A percentile compares a stretch with the other conserved stretches of the same genome.
These are phyloP conservation scores for Ogataea populi-albae DNA, from an alignment of 805 yeast genomes.

Conservation along the genomic window DNA sequence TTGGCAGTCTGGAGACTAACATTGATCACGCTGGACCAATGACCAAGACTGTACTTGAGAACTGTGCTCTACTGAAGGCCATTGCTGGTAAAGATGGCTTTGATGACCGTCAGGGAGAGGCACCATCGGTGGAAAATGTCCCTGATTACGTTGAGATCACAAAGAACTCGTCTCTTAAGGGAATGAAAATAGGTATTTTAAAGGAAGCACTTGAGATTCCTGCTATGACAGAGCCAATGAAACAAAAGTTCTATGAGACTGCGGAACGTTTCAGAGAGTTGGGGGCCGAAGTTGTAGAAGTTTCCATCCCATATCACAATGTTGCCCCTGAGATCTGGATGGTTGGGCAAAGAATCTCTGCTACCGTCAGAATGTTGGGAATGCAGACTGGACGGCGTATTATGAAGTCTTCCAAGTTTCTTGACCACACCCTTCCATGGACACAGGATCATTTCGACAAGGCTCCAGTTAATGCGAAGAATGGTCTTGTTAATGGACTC, in stretches of 20 bases:
- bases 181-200: slow-evolving; percentile 34
- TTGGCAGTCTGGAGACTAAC: slow-evolving; percentile 33
- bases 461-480: slow-evolving; percentile 21
- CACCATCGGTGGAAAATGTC: slow-evolving; percentile 14
- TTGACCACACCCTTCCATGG: slow-evolving; percentile 18
- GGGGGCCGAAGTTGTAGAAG: slow-evolving; percentile 35
- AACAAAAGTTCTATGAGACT: slow-evolving; percentile 27
- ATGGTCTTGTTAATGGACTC: slow-evolving; percentile 31
- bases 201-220: slow-evolving; percentile 36
- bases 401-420: slow-evolving; percentile 17
- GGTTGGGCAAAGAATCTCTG: slow-evolving; percentile 30
- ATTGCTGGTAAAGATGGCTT: slow-evolving; percentile 37
- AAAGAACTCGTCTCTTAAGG: slow-evolving; percentile 22
- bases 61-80: slow-evolving; percentile 31
- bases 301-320: slow-evolving; percentile 36
- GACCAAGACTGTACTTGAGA: slow-evolving; percentile 35
- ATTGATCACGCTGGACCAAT: slow-evolving; percentile 40
- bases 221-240: slow-evolving; percentile 31
- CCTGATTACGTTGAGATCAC: slow-evolving; percentile 24
- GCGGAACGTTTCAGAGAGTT: slow-evolving; percentile 28
- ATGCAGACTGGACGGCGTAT: slow-evolving; percentile 25
- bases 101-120: slow-evolving; percentile 30
- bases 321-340: slow-evolving; percentile 40
- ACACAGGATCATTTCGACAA: slow-evolving; percentile 22
- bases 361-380: slow-evolving; percentile 14